Evolutionary conservation across 2,329 filamentous ascomycete genomes (phyloP).

Genomic region (Neofusicoccum laricinum): DNA sequence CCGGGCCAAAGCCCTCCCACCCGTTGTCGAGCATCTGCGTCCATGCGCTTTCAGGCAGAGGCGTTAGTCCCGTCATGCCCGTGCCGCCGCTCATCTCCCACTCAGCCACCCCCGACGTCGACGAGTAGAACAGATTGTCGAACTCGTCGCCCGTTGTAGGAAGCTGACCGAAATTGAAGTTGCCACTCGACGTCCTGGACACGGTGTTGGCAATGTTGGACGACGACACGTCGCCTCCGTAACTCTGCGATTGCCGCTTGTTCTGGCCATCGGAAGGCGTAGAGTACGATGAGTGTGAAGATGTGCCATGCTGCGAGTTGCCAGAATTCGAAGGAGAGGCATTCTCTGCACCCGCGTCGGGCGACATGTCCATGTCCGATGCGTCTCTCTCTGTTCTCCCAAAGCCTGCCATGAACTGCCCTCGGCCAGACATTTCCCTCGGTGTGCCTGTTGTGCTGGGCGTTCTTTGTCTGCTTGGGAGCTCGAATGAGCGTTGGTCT

Average conservation of each 20-base stretch:
- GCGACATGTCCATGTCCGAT: constrained; percentile 36
- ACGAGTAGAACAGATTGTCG: constrained; percentile 6
- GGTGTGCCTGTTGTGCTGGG: background rate
- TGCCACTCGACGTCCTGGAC: constrained; percentile 8
- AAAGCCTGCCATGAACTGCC: background rate
- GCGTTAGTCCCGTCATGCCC: constrained; percentile 27
- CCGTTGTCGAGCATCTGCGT: constrained; percentile 28
- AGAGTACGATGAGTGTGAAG: constrained; percentile 36
- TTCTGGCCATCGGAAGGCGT: constrained; percentile 25
- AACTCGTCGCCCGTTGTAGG: constrained; percentile 28
- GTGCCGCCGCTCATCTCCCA: constrained; percentile 27
- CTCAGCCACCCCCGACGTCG: constrained; percentile 2
- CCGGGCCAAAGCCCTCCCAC: constrained; percentile 12
- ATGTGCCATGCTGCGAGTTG: constrained; percentile 30
- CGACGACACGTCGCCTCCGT: constrained; percentile 18
- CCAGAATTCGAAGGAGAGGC: constrained; percentile 30
- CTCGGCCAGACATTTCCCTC: background rate
- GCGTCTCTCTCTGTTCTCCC: constrained; percentile 17
- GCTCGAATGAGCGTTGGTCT: background rate
- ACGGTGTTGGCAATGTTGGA: constrained; percentile 14
- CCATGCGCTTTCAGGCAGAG: constrained; percentile 33
- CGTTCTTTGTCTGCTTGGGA: constrained; percentile 14
- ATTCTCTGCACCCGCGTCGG: constrained; percentile 28
- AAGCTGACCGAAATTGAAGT: background rate
- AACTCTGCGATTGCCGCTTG: constrained; percentile 20